Evolutionary conservation across 148 eudicot species (phyloP).

Genomic region (Cornus kousa): DNA sequence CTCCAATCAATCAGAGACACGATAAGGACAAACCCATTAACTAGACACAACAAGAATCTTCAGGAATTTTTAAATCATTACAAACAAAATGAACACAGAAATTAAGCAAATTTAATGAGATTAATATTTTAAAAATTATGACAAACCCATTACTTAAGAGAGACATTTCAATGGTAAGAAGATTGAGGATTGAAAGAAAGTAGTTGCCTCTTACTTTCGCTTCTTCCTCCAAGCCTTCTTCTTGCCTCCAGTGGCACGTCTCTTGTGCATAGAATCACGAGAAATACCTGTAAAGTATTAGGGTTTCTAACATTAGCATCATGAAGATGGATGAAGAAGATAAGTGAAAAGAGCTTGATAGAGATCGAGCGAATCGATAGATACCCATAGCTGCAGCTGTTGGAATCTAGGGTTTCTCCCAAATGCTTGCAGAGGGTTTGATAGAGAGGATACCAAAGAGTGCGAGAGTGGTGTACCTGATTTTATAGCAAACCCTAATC

Average conservation of each 20-base stretch:
- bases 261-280: constrained; percentile 69
- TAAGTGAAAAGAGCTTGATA: background rate
- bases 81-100: background rate
- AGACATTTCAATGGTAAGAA: too few relatives aligned
- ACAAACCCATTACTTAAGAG: background rate
- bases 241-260: constrained; percentile 75
- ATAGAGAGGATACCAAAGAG: too few relatives aligned
- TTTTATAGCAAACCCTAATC: too few relatives aligned
- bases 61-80: background rate
- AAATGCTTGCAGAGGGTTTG: background rate
- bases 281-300: constrained; percentile 39
- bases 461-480: background rate
- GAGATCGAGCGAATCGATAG: background rate
- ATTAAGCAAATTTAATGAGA: background rate
- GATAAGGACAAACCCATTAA: background rate
- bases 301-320: background rate
- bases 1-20: background rate
- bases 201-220: constrained; percentile 38
- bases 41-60: background rate
- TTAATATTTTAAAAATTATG: background rate
- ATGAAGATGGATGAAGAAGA: too few relatives aligned
- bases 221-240: constrained; percentile 79
- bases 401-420: background rate
- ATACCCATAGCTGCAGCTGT: background rate
- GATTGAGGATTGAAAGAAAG: too few relatives aligned